Evolutionary conservation across 768 basidiomycete species (phyloP).

Genomic region (Jaapia argillacea): DNA sequence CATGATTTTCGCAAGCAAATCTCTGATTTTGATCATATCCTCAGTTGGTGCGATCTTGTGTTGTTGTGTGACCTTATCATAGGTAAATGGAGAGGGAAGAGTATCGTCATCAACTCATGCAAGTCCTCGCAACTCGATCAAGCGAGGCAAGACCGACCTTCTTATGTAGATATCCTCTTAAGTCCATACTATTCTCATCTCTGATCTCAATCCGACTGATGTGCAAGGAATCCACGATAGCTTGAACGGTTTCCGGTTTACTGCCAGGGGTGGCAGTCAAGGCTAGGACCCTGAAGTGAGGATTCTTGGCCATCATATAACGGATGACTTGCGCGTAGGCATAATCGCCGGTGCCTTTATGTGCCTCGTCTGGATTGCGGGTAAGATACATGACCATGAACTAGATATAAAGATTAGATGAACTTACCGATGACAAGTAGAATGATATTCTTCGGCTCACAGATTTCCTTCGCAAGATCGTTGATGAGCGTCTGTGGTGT

Average conservation of each 20-base stretch:
- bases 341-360: constrained; percentile 88
- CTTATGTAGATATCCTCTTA: constrained; percentile 76
- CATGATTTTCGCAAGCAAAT: constrained; percentile 65
- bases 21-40: constrained; percentile 54
- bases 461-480: constrained; percentile 63
- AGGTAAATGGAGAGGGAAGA: not conserved
- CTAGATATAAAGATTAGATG: not conserved
- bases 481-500: constrained; percentile 93
- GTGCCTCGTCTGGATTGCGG: constrained; percentile 86
- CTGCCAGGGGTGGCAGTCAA: constrained; percentile 93
- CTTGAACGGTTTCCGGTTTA: constrained; percentile 80
- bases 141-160: too few relatives aligned
- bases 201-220: constrained; percentile 94
- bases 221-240: constrained; percentile 85
- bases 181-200: constrained; percentile 82
- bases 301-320: constrained; percentile 89
- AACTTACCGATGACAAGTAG: constrained; percentile 77
- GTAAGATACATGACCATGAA: not conserved
- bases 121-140: constrained; percentile 1
- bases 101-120: not conserved
- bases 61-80: constrained; percentile 73
- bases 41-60: constrained; percentile 70
- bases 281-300: constrained; percentile 85
- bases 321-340: constrained; percentile 86
- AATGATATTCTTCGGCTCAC: constrained; percentile 74